Percentiles rank a stretch among this genome's conserved stretches.
Conservation (phyloP, 2,329 filamentous ascomycete species). For the Dactylonectria macrodidyma region DNA sequence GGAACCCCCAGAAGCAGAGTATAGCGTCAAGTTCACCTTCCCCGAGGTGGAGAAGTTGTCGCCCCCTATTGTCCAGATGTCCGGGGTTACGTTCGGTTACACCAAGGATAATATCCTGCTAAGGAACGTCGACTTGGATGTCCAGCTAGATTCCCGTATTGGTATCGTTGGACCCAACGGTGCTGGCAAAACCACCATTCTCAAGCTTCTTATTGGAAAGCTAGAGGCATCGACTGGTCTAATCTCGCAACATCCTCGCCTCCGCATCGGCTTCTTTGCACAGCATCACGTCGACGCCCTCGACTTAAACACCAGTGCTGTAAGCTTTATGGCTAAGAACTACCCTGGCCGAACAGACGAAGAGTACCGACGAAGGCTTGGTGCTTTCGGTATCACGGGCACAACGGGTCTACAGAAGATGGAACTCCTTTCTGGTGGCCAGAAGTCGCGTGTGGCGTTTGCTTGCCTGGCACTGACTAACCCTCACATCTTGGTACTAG, state of each 20-base stretch:
- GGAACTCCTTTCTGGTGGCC: conserved; percentile 92
- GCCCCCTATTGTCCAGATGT: conserved; percentile 98
- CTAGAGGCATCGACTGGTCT: conserved; percentile 82
- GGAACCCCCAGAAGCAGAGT: conserved; percentile 91
- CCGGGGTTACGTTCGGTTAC: conserved; percentile 92
- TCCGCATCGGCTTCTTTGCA: conserved; percentile 96
- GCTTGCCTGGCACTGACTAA: conserved; percentile 95
- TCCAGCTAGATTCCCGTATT: conserved; percentile 97
- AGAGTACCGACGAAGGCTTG: conserved; percentile 95
- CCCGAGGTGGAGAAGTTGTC: conserved; percentile 98
- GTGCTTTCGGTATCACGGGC: conserved; percentile 90
- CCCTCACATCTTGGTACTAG: conserved; percentile 96
- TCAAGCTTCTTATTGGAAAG: conserved; percentile 95
- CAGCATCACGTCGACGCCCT: conserved; percentile 98
- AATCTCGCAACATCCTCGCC: conserved; percentile 89
- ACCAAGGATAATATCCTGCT: conserved; percentile 83
- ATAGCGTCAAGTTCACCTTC: conserved; percentile 97
- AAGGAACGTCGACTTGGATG: conserved; percentile 90
- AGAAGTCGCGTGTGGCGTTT: conserved; percentile 98
- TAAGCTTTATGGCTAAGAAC: conserved; percentile 94
- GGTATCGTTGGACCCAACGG: conserved; percentile 99
- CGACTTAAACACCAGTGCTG: conserved; percentile 89
- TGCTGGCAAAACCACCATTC: conserved; percentile 97
- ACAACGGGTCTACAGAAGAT: conserved; percentile 98
- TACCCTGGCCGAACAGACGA: conserved; percentile 95